These are phyloP conservation scores for Phytophthora tentaculata DNA, from an alignment of 352 stramenopile species.

Conservation along the genomic window DNA sequence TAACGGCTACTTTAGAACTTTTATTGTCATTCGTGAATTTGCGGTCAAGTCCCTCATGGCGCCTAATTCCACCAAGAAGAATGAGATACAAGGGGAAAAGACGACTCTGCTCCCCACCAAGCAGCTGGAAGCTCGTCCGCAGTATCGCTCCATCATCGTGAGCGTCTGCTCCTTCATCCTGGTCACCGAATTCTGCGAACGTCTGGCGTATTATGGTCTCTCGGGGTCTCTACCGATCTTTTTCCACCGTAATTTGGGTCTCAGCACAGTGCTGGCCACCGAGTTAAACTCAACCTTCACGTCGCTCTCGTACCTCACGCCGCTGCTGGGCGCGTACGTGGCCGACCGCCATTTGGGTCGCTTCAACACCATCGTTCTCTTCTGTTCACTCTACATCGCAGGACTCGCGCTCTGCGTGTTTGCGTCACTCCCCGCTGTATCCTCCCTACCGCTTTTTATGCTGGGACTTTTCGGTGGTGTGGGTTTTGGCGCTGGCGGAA, in stretches of 20 bases:
- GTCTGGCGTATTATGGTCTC: conserved; percentile 83
- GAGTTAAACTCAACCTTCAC: conserved; percentile 89
- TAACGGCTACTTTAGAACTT: conserved; percentile 18
- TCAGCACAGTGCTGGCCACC: conserved; percentile 81
- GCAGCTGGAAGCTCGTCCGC: conserved; percentile 6
- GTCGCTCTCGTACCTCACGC: conserved; percentile 86
- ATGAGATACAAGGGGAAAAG: conserved; percentile 27
- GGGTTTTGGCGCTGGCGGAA: conserved; percentile 70
- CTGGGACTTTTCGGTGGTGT: conserved; percentile 86
- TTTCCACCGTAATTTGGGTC: conserved; percentile 85
- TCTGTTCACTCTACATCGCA: conserved; percentile 74
- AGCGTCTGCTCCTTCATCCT: conserved; percentile 91
- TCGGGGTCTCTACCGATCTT: conserved; percentile 88
- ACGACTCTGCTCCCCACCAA: conserved; percentile 36
- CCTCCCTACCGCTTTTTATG: conserved; percentile 77
- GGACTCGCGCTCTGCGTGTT: conserved; percentile 78
- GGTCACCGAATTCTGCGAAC: conserved; percentile 88
- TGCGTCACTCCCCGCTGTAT: conserved; percentile 56
- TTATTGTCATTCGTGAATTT: conserved; percentile 27
- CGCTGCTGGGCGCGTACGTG: conserved; percentile 82
- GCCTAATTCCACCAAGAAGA: conserved; percentile 21
- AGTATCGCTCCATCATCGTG: conserved; percentile 80
- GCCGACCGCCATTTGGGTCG: conserved; percentile 81
- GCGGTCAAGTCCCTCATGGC: conserved; percentile 31
- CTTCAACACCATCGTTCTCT: conserved; percentile 81